These are phyloP conservation scores for Capronia americana DNA, from an alignment of 2,329 filamentous ascomycete genomes.

Conservation along the genomic window DNA sequence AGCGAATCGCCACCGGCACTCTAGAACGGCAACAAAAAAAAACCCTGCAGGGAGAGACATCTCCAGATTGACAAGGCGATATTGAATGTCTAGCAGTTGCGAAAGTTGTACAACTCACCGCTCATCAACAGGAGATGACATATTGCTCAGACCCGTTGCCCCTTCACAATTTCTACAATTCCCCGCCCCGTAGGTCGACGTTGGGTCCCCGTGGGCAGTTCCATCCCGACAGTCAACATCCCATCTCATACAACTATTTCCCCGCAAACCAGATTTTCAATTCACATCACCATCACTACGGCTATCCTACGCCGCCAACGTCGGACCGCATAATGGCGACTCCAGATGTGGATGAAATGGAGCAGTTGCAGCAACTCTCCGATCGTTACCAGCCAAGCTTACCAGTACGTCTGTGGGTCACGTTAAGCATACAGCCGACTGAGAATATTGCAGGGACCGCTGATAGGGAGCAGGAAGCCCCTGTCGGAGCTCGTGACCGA, in stretches of 20 bases:
- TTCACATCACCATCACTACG: conserved; percentile 33
- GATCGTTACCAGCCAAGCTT: conserved; percentile 65
- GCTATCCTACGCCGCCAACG: conserved; percentile 38
- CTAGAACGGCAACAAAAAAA: background rate
- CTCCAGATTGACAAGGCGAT: background rate
- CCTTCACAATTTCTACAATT: conserved; percentile 22
- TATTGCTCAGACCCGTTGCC: conserved; percentile 23
- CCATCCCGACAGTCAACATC: conserved; percentile 44
- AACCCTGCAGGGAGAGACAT: background rate
- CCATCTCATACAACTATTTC: conserved; percentile 43
- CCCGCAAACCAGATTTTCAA: conserved; percentile 37
- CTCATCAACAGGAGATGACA: conserved; percentile 28
- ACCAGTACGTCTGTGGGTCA: conserved; percentile 52
- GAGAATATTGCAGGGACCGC: conserved; percentile 68
- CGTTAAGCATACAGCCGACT: background rate
- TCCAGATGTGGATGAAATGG: conserved; percentile 60
- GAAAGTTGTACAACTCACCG: background rate
- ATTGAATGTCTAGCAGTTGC: background rate
- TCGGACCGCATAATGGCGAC: conserved; percentile 45
- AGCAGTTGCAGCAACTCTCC: conserved; percentile 67
- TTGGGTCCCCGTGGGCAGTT: conserved; percentile 42
- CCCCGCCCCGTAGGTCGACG: conserved; percentile 7
- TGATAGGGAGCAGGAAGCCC: conserved; percentile 75
- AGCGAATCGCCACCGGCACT: background rate
- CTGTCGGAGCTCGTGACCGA: conserved; percentile 80